Percentiles rank a stretch among this genome's conserved stretches.
phyloP scores from a whole-genome alignment of 192 early-diverging fungal species.

The Backusella sp. region DNA sequence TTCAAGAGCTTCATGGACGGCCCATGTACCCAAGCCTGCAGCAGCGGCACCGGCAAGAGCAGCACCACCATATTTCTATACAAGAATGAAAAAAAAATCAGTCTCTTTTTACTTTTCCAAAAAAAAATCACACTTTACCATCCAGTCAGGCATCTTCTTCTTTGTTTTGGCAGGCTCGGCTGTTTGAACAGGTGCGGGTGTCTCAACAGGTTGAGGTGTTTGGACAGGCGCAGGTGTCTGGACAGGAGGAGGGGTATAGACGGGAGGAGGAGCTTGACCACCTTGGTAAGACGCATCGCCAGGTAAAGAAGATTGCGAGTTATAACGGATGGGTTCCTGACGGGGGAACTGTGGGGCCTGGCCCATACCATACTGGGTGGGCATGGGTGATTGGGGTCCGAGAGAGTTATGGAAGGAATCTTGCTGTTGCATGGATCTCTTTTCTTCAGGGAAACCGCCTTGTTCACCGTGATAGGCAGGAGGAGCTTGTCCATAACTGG shows the following conservation, averaged over 20 bases:
- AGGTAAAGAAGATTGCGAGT: not conserved
- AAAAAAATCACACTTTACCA: conserved; percentile 13
- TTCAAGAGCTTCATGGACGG: not conserved
- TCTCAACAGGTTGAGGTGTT: not conserved
- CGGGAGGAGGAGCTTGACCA: not conserved
- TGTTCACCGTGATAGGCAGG: not conserved
- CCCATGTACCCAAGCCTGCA: conserved; percentile 30
- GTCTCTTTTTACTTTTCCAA: not conserved
- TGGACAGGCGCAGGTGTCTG: not conserved
- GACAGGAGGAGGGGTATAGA: not conserved
- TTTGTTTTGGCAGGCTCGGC: not conserved
- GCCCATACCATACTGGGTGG: conserved; percentile 24
- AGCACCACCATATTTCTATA: conserved; percentile 37
- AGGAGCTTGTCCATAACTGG: not conserved
- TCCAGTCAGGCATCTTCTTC: conserved; percentile 29
- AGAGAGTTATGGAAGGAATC: conserved; percentile 5
- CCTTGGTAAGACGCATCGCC: not conserved
- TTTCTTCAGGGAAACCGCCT: not conserved
- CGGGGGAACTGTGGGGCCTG: conserved; percentile 22
- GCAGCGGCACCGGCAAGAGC: conserved; percentile 34
- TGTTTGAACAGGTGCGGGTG: not conserved
- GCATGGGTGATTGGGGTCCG: conserved; percentile 19
- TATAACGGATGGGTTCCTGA: conserved; percentile 10
- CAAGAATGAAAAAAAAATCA: not conserved
- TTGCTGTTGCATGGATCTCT: not conserved